Percentiles rank a stretch among this genome's conserved stretches.
These are phyloP conservation scores for Fusarium globosum DNA, from an alignment of 2,329 filamentous ascomycete genomes.

Conservation along the genomic window DNA sequence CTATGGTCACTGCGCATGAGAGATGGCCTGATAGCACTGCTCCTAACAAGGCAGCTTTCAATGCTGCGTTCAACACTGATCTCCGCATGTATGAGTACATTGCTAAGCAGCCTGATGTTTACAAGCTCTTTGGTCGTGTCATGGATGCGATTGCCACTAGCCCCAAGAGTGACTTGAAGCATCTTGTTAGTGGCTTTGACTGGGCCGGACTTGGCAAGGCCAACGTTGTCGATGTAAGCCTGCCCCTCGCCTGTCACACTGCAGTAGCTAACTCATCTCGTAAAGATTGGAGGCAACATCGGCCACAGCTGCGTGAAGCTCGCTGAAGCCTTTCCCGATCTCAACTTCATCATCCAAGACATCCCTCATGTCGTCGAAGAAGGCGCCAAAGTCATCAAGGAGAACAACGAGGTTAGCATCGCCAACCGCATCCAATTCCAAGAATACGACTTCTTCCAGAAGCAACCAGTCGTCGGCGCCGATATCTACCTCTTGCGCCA, in stretches of 20 bases:
- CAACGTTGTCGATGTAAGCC: background rate
- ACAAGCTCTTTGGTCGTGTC: background rate
- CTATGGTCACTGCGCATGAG: background rate
- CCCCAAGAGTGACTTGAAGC: background rate
- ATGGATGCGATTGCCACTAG: background rate
- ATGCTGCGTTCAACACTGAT: background rate
- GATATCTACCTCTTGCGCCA: background rate
- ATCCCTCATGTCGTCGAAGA: background rate
- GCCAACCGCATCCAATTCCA: background rate
- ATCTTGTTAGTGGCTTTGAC: background rate
- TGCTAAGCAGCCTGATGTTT: background rate
- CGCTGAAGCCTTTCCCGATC: background rate
- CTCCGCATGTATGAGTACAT: conserved; percentile 4
- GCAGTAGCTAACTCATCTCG: rapidly evolving
- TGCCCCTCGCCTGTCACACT: rapidly evolving
- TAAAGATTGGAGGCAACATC: background rate
- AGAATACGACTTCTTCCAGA: conserved; percentile 3
- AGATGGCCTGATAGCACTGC: background rate
- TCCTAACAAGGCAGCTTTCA: background rate
- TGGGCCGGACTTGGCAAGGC: background rate
- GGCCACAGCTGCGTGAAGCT: background rate
- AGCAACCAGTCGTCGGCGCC: background rate
- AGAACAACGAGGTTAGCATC: background rate
- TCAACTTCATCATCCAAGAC: background rate
- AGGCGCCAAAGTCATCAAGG: background rate